Conservation (phyloP, 108 stramenopile genomes). For the Nitzschia sp. region DNA sequence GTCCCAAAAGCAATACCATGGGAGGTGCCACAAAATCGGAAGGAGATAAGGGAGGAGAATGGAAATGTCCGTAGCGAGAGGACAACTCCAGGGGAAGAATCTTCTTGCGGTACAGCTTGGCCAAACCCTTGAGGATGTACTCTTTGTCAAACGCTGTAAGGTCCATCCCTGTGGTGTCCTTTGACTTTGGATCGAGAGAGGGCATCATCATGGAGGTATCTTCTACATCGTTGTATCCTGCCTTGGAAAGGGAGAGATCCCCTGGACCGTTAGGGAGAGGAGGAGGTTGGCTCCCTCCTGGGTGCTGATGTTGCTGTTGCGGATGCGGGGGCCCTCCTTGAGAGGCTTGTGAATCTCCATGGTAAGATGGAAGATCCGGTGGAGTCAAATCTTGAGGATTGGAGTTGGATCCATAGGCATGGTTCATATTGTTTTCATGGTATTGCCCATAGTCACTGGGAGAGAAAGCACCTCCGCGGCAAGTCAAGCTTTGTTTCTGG, state of each 20-base stretch:
- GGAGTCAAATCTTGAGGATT: neutral
- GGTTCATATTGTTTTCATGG: neutral
- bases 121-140: constrained; percentile 76
- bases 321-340: constrained; percentile 11
- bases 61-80: constrained; percentile 93
- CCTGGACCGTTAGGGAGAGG: constrained; percentile 7
- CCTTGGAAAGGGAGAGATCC: constrained; percentile 2
- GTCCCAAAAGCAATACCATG: constrained; percentile 93
- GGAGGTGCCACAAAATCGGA: constrained; percentile 98
- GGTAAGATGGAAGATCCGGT: constrained; percentile 11
- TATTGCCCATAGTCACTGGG: constrained; percentile 5
- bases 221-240: neutral
- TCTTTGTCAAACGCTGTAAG: constrained; percentile 82
- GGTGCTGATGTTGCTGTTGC: constrained; percentile 20
- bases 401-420: neutral
- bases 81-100: constrained; percentile 83
- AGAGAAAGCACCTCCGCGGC: constrained; percentile 17
- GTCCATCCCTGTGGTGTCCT: constrained; percentile 50
- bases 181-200: constrained; percentile 6
- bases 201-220: constrained; percentile 21
- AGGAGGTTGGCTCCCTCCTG: constrained; percentile 14
- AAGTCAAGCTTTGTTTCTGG: constrained; percentile 1
- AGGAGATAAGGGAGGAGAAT: constrained; percentile 94
- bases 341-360: neutral
- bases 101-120: constrained; percentile 78